Evolutionary conservation across 306 rosid species (phyloP), one percentile per base, ranked within the genome.

Genomic region (Prinsepia uniflora): DNA sequence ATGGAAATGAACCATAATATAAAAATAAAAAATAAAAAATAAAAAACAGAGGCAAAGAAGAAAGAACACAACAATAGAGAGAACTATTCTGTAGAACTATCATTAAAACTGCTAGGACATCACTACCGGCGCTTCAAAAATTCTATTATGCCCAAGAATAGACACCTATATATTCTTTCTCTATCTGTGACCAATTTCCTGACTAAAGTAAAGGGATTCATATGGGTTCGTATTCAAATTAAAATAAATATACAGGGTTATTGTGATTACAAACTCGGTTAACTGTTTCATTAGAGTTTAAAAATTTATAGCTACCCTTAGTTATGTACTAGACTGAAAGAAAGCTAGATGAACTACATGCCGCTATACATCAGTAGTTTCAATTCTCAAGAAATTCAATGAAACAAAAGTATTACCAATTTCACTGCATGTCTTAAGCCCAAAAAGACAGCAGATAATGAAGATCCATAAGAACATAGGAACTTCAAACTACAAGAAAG

Each of bases 361-460:
- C 42, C 15, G 46, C 73, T 71, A 76, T 71, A 65, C 4, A 57
- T 20, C 73, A 71, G 49, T 70, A 59, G 72, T 59, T 67, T 64
- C 53, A 76, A 73, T 13, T 40, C 46, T 43, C 64, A 40, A 15
- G 67, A 18, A 48, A 8, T 53, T 45, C 4, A 13, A n/a, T 18
- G 52, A 74, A 73, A 71, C 42, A 19, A 47, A 41, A 65, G 50
- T 62, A 50, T 81, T 88, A 93, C 98, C 98, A 93, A 79, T 84
- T 81, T 89, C 85, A 83, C 86, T 68, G 97, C 97, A 90, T 93
- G 98, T 76, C 78, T 86, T 68, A 93, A 81, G 71, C 98, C 98
- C 75, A 86, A 72, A 67, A 87, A 72, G 64, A 81, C 73, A 74
- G 98, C 85, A 63, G 79, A 72, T 49, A 85, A 62, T 41, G 98